phyloP scores from a whole-genome alignment of 23 red algal species.

The Gracilaria domingensis region DNA sequence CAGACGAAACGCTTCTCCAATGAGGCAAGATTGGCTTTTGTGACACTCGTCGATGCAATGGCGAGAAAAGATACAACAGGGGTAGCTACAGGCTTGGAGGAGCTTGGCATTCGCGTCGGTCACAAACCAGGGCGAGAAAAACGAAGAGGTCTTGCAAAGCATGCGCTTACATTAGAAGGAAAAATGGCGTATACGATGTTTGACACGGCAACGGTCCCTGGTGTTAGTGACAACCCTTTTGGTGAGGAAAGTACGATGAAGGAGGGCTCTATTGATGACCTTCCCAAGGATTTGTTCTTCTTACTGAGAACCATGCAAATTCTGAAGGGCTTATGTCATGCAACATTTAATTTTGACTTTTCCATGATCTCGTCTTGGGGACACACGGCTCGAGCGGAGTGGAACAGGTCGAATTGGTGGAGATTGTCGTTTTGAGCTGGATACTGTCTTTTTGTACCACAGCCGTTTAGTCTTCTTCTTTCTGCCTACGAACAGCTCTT shows the following conservation, averaged over 20 bases:
- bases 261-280: conserved; percentile 47
- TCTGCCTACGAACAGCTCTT: too few species aligned
- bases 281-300: conserved; percentile 84
- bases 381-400: conserved; percentile 30
- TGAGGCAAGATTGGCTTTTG: conserved; percentile 48
- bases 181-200: conserved; percentile 88
- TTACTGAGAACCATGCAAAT: conserved; percentile 84
- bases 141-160: background rate
- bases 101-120: conserved; percentile 61
- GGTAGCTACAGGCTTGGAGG: conserved; percentile 50
- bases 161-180: conserved; percentile 40
- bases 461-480: too few species aligned
- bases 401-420: conserved; percentile 1
- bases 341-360: conserved; percentile 62
- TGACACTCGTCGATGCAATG: conserved; percentile 79
- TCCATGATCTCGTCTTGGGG: conserved; percentile 57
- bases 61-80: conserved; percentile 33
- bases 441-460: background rate
- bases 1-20: conserved; percentile 81
- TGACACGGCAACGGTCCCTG: conserved; percentile 68
- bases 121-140: background rate
- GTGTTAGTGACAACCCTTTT: conserved; percentile 73
- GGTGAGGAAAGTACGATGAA: conserved; percentile 62
- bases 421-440: background rate
- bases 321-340: conserved; percentile 61